A percentile compares a stretch with the other conserved stretches of the same genome.
These are phyloP conservation scores for Neoascochyta sp. DNA, from an alignment of 2,329 filamentous ascomycete species.

Conservation along the genomic window DNA sequence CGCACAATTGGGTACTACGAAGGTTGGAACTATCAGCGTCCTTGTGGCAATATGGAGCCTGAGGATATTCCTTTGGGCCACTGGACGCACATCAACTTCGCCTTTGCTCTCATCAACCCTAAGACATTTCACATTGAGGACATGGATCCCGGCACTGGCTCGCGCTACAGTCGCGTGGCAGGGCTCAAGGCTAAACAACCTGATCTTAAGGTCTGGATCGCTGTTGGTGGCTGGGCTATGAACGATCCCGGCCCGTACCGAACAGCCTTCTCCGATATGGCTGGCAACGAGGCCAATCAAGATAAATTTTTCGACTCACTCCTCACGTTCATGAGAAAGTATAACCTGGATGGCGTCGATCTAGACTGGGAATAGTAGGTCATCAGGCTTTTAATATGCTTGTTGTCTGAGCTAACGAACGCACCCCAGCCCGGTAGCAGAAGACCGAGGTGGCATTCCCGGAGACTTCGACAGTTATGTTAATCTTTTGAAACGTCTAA, in stretches of 20 bases:
- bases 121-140: slow-evolving; percentile 5
- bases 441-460: neutral
- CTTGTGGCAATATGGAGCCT: slow-evolving; percentile 2
- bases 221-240: slow-evolving; percentile 43
- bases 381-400: no score
- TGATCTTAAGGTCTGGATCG: slow-evolving; percentile 34
- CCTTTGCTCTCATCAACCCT: slow-evolving; percentile 9
- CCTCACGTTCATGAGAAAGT: slow-evolving; percentile 37
- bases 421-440: slow-evolving; percentile 2
- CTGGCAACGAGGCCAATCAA: slow-evolving; percentile 12
- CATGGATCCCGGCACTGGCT: neutral
- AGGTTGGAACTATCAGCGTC: slow-evolving; percentile 3
- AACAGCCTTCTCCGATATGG: slow-evolving; percentile 30
- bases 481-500: neutral
- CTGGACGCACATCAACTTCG: slow-evolving; percentile 10
- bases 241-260: slow-evolving; percentile 38
- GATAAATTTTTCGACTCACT: slow-evolving; percentile 36
- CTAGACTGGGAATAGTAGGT: slow-evolving; percentile 46
- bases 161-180: neutral
- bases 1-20: slow-evolving; percentile 12
- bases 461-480: slow-evolving; percentile 1
- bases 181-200: slow-evolving; percentile 29
- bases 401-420: no score
- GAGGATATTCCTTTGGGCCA: slow-evolving; percentile 5
- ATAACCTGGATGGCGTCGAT: slow-evolving; percentile 45